Base-by-base conservation (phyloP, 2,329 filamentous ascomycete species). In the Septoria petroselini region DNA sequence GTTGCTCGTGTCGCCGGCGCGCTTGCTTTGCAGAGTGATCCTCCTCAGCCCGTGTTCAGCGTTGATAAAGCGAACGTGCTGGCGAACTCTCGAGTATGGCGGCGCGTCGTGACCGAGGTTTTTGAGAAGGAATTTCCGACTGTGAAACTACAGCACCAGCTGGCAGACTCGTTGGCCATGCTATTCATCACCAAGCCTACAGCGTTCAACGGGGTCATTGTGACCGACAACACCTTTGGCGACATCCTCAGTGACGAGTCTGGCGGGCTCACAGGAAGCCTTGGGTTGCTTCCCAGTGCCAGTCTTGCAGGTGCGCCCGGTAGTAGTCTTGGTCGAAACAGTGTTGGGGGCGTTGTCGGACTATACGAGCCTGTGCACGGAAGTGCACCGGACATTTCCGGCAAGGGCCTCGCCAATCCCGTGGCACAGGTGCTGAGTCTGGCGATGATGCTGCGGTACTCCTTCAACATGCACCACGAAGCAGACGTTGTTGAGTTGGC, bases 61-160 rank as follows among this genome's bases (percentile, higher is more conserved):
- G 70, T 69, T 1, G 76, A 79, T 62, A 79, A 79, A 62, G 75
- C 75, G 34, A 79, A 79, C 52, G 76, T 79, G 7, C 69, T 79
- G 7, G 76, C 76, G 0, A 76, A 68, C 39, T 71, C 72, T 3
- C 65, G 76, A 2, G 70, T 79, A 3, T 78, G 76, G 76, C 62
- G 76, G 3, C 63, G 68, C 9, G 70, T 72, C 3, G 73, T 72
- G 0, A 62, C 66, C 9, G 65, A 73, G 3, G 57, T 71, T 2
- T 73, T 75, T 35, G 64, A 67, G 18, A 64, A 60, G 8, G 73
- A 75, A 48, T 74, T 75, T 27, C 68, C 71, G 0, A 67, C 75
- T 30, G 61, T 77, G 14, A 64, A 69, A 14, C 57, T 77, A 15
- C 61, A 64, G 9, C 72, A 76, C 52, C 74, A 77, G 59, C 68